These are phyloP conservation scores for Tetrastigma voinierianum DNA, from an alignment of 164 flowering plant species.

Conservation along the genomic window DNA sequence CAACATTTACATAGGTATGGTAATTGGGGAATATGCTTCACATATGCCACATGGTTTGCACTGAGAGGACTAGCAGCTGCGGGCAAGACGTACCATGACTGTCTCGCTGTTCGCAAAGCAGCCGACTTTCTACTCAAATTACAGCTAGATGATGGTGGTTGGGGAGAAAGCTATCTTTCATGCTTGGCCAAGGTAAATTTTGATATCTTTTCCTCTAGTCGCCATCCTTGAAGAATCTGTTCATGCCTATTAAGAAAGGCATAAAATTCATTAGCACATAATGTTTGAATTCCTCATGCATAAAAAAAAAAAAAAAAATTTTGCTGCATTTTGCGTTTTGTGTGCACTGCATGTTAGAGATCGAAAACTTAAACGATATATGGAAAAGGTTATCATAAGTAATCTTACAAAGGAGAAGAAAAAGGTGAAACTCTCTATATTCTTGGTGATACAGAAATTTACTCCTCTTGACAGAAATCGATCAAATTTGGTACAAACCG, in stretches of 20 bases:
- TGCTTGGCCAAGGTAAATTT: constrained; percentile 33
- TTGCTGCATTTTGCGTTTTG: too few species aligned
- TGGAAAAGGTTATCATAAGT: too few species aligned
- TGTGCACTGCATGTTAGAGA: too few species aligned
- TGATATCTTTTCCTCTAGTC: not conserved
- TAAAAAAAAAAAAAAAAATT: too few species aligned
- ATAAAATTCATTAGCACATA: too few species aligned
- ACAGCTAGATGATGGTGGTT: constrained; percentile 42
- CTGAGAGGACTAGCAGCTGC: constrained; percentile 39
- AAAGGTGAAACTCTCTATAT: not conserved
- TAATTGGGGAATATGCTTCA: constrained; percentile 46
- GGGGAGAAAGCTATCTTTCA: constrained; percentile 53
- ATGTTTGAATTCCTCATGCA: too few species aligned
- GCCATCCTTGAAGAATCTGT: too few species aligned
- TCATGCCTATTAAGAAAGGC: too few species aligned
- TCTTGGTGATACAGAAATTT: constrained; percentile 23
- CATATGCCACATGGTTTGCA: constrained; percentile 31
- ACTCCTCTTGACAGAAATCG: constrained; percentile 32
- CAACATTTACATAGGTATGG: constrained; percentile 37
- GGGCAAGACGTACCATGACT: constrained; percentile 37
- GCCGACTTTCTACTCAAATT: constrained; percentile 34
- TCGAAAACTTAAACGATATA: too few species aligned
- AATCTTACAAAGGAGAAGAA: too few species aligned
- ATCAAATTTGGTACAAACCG: constrained; percentile 51
- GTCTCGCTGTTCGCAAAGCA: constrained; percentile 33